Percentiles rank a stretch among this genome's conserved stretches.
phyloP scores from a whole-genome alignment of 805 yeast genomes.

The Isabelozyma gotoi region DNA sequence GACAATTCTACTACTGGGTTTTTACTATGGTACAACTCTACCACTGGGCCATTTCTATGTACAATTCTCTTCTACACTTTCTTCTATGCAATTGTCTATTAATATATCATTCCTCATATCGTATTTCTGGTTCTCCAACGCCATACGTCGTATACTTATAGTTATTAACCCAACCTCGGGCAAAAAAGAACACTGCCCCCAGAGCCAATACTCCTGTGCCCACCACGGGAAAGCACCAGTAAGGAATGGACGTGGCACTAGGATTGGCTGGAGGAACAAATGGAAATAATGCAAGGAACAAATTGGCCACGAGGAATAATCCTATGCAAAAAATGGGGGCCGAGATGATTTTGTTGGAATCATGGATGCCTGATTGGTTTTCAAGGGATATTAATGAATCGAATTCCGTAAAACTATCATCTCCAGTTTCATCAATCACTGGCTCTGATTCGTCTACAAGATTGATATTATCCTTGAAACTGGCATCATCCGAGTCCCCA shows the following conservation, averaged over 20 bases:
- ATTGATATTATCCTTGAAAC: conserved; percentile 1
- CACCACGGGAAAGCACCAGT: conserved; percentile 57
- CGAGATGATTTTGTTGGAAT: conserved; percentile 13
- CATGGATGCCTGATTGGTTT: neutral
- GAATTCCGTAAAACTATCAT: conserved; percentile 8
- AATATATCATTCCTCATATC: conserved; percentile 13
- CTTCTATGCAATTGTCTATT: neutral
- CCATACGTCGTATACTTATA: conserved; percentile 5
- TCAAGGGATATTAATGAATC: conserved; percentile 7
- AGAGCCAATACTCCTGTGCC: conserved; percentile 45
- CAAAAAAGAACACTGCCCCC: conserved; percentile 37
- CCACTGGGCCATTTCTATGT: no score
- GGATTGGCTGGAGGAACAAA: conserved; percentile 52
- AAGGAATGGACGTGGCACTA: conserved; percentile 41
- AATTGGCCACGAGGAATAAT: conserved; percentile 45
- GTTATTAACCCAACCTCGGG: conserved; percentile 5
- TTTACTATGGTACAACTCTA: no score
- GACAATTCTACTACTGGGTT: no score
- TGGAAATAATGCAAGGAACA: conserved; percentile 55
- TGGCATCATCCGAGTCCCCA: conserved; percentile 7
- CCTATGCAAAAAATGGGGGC: conserved; percentile 30
- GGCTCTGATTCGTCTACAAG: conserved; percentile 4
- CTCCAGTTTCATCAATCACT: conserved; percentile 13
- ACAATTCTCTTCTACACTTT: no score
- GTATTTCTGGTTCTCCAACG: conserved; percentile 6